These are phyloP conservation scores for Neofusicoccum sp. DNA, from an alignment of 2,329 filamentous ascomycete genomes.

Conservation along the genomic window DNA sequence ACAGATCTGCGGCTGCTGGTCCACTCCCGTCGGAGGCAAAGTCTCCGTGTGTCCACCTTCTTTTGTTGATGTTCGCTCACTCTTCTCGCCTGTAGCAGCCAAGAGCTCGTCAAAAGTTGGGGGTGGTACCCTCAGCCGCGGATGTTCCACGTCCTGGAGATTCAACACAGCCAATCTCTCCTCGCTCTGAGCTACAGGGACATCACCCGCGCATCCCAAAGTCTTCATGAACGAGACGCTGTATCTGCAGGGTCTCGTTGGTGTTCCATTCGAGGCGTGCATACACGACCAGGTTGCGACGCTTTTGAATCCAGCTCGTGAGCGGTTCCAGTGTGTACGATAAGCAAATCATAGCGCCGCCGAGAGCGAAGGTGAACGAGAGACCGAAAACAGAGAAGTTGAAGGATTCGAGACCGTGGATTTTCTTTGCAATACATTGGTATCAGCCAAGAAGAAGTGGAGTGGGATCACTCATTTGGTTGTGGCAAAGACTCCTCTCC, in stretches of 20 bases:
- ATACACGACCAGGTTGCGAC: slow-evolving; percentile 15
- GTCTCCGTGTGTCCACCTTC: no score
- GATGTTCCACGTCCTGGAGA: background rate
- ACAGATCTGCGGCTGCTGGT: no score
- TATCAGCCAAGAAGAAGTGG: no score
- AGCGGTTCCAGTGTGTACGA: slow-evolving; percentile 13
- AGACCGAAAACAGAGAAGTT: slow-evolving; percentile 26
- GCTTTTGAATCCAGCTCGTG: slow-evolving; percentile 11
- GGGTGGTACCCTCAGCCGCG: background rate
- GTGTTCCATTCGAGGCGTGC: slow-evolving; percentile 21
- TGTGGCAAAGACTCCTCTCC: background rate
- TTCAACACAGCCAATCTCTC: slow-evolving; percentile 7
- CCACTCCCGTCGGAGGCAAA: no score
- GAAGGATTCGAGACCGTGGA: slow-evolving; percentile 19
- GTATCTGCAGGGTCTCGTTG: slow-evolving; percentile 19
- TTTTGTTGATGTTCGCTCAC: no score
- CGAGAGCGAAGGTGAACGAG: slow-evolving; percentile 24
- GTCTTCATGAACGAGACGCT: slow-evolving; percentile 11
- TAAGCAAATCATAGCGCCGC: slow-evolving; percentile 24
- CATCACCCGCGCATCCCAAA: no score
- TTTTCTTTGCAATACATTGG: slow-evolving; percentile 17
- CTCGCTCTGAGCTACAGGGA: slow-evolving; percentile 3
- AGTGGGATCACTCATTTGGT: background rate
- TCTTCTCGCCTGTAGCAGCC: no score
- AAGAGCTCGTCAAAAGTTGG: background rate